A percentile compares a stretch with the other conserved stretches of the same genome.
Conservation (phyloP, 2,329 filamentous ascomycete species). For the Furcasterigmium furcatum region DNA sequence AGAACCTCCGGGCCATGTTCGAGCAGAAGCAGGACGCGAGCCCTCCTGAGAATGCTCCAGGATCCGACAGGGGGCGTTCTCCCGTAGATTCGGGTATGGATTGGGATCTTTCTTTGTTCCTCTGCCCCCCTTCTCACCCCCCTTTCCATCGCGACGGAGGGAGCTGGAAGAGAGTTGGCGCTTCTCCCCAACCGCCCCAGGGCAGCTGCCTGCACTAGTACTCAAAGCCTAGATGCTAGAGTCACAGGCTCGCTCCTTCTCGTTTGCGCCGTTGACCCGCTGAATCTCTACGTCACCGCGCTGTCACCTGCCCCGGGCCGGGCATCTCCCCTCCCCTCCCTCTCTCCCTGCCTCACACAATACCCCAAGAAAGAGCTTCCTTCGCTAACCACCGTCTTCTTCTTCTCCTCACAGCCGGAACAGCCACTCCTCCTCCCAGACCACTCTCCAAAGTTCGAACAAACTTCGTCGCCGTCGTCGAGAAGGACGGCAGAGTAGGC, state of each 20-base stretch:
- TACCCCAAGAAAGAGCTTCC: background rate
- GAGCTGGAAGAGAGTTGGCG: background rate
- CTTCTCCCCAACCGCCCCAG: background rate
- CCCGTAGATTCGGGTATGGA: constrained; percentile 48
- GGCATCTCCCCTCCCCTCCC: background rate
- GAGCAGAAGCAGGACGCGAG: constrained; percentile 64
- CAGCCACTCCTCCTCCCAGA: constrained; percentile 32
- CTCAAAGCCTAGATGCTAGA: too few relatives aligned
- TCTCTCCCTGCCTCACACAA: background rate
- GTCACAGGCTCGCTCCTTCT: too few relatives aligned
- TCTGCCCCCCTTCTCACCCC: background rate
- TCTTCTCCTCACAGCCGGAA: constrained; percentile 7
- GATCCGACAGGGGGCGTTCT: constrained; percentile 62
- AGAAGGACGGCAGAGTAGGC: constrained; percentile 59
- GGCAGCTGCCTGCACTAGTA: background rate
- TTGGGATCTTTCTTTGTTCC: background rate
- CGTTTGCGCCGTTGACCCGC: background rate
- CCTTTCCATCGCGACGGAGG: background rate
- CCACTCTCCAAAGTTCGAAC: constrained; percentile 74
- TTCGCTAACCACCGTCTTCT: constrained; percentile 3
- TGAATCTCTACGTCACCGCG: background rate
- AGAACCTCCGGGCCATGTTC: constrained; percentile 76
- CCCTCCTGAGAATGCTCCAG: constrained; percentile 36
- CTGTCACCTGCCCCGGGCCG: background rate
- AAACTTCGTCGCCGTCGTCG: constrained; percentile 68